Evolutionary conservation across 805 yeast genomes (phyloP).

Genomic region (Kazachstania viticola): DNA sequence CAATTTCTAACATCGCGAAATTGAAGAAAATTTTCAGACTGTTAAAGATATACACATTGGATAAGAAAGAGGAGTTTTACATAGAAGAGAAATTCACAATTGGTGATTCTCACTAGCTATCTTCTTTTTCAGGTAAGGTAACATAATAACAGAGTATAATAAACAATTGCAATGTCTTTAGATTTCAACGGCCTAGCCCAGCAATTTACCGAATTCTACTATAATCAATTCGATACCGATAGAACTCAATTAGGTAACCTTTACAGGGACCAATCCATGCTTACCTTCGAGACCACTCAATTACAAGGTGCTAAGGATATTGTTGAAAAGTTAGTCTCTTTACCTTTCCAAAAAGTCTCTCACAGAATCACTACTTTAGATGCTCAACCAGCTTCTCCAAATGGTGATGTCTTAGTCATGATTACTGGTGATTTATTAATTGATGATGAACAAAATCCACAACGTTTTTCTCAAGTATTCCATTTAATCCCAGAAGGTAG

Average conservation of each 20-base stretch:
- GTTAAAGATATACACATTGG: no score
- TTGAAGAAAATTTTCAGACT: no score
- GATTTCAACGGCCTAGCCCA: constrained; percentile 41
- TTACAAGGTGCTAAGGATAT: constrained; percentile 89
- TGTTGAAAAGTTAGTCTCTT: constrained; percentile 78
- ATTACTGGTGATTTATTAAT: constrained; percentile 88
- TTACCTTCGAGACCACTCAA: constrained; percentile 91
- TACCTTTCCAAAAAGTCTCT: constrained; percentile 86
- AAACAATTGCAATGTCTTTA: constrained; percentile 23
- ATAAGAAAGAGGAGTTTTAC: no score
- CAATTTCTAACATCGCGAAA: no score
- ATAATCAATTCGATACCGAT: constrained; percentile 88
- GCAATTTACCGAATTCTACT: constrained; percentile 90
- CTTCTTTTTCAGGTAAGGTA: no score
- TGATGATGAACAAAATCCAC: constrained; percentile 92
- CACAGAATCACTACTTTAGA: constrained; percentile 93
- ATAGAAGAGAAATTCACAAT: no score
- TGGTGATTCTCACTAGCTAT: no score
- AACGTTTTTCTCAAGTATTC: constrained; percentile 94
- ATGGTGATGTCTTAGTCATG: constrained; percentile 89
- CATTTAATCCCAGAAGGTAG: constrained; percentile 88
- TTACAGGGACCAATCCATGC: constrained; percentile 95
- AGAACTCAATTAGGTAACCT: constrained; percentile 86
- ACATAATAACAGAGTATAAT: no score
- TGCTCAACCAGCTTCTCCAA: constrained; percentile 94